These are phyloP conservation scores for Chaetomidium leptoderma DNA, from an alignment of 495 filamentous ascomycete species.

Conservation along the genomic window DNA sequence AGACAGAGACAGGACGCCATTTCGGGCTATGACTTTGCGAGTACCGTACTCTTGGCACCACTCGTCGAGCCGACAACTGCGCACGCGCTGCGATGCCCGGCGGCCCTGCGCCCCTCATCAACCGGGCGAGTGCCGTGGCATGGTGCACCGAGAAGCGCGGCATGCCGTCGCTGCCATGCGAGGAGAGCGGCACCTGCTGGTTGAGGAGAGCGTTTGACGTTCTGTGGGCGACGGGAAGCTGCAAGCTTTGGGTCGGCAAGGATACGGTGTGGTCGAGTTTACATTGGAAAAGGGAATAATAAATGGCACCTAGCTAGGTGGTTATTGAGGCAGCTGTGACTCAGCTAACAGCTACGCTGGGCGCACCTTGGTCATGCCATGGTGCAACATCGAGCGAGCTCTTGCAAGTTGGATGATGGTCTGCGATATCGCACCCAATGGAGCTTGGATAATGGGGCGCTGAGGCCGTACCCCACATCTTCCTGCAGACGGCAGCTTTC, in stretches of 20 bases:
- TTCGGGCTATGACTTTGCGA: slow-evolving; percentile 43
- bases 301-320: too few species aligned
- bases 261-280: not conserved
- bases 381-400: slow-evolving; percentile 2
- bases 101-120: slow-evolving; percentile 27
- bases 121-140: slow-evolving; percentile 40
- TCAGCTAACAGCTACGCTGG: not conserved
- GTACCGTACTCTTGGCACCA: slow-evolving; percentile 1
- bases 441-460: not conserved
- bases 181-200: not conserved
- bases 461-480: slow-evolving; percentile 8
- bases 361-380: not conserved
- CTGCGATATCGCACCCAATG: slow-evolving; percentile 14
- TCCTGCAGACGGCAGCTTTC: not conserved
- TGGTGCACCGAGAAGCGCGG: slow-evolving; percentile 41
- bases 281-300: not conserved
- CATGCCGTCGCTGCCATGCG: slow-evolving; percentile 50
- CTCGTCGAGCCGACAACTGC: not conserved
- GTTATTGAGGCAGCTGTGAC: not conserved
- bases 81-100: slow-evolving; percentile 13
- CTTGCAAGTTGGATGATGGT: slow-evolving; percentile 4
- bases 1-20: slow-evolving; percentile 75
- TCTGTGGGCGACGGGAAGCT: not conserved
- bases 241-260: not conserved
- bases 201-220: not conserved